Base-by-base conservation (phyloP, 163 green algal species). In the Trebouxiophyceae sp. region DNA sequence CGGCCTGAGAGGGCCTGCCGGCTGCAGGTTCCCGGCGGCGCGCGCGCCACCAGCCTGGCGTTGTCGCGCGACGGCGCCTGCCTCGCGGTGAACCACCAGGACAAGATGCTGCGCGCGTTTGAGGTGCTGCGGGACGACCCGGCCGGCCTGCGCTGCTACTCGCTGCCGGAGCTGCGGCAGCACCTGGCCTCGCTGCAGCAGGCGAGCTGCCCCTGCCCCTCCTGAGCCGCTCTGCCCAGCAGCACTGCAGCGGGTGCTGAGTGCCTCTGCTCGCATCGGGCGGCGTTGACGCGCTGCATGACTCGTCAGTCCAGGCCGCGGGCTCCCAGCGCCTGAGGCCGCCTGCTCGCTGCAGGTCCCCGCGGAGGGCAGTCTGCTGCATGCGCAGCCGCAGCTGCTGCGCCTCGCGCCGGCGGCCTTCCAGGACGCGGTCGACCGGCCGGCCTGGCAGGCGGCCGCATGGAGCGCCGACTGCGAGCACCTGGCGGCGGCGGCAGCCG, bases 31-130 rank as follows among this genome's bases (percentile, higher is more conserved):
- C 57, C 66, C 3, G 67, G 60, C 29, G 60, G 19, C 3, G 34
- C 66, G 0, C 64, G 75, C 3, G 63, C 87, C n/a, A 34, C 61
- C 8, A 62, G 66, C 2, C 73, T 93, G 60, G 33, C 24, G n/a
- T 68, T 86, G 23, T 80, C 84, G 69, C 72, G 74, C 56, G 74
- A 73, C 54, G 81, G 83, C 31, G 72, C 20, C 33, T 69, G 81
- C 45, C 70, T 91, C 61, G 70, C 92, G 45, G 71, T 76, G n/a
- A 82, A 76, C 55, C 84, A 80, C 72, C 55, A 75, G 19, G 85
- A 93, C 77, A 67, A 71, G 8, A 39, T 60, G 4, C 54, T 89
- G 4, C 39, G 39, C 39, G 16, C 12, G 12, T 50, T 50, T 16
- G 16, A 50, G 39, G 39, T 50, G 12, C 12, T 16, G 8, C 12